Evolutionary conservation across 345 rosid genomes (phyloP), one percentile per base, ranked within the genome.

Genomic region (Rhizophora mangle): DNA sequence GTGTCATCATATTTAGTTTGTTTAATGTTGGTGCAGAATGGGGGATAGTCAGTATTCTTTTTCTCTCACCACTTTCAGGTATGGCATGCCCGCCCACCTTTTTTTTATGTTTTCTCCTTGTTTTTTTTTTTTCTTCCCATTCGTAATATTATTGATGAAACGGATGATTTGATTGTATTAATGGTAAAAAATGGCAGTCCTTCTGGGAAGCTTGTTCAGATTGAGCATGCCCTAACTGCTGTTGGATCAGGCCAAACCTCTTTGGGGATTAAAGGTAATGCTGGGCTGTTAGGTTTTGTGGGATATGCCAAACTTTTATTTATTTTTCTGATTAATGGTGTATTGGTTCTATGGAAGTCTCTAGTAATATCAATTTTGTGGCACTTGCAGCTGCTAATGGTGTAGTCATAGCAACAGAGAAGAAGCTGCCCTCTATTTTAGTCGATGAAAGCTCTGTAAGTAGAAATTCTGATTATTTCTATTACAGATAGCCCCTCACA

Each of bases 201-300:
- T 74, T 91, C 98, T 21, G 97, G 98, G 16, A 91, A 94, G 91
- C 93, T 94, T 31, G 98, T 94, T 77, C 97, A 94, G 89, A 94
- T 89, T 53, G 98, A 94, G 75, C 97, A 94, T 71, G 98, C 98
- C 47, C 73, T 94, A 65, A 91, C 95, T 5, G 96, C 96, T 16
- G 98, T 94, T 29, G 93, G 97, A 55, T 94, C 97, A 9, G 96
- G 98, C n/a, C 98, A 94, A 71, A 94, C 98, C 5, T 94, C 98
- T 43, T 73, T 94, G 8, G 97, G 98, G 21, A 94, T 94, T 74
- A 89, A 91, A 85, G 98, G 97, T 93, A 65, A 43, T 43, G 49
- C 49, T 43, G 5, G 16, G 49, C 49, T 15, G 18, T 43, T 13
- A 39, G 37, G 10, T 9, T 34, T 34, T 34, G 24, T n/a, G 2